phyloP scores from a whole-genome alignment of 768 basidiomycete genomes.

The Tubosaeta sp. region DNA sequence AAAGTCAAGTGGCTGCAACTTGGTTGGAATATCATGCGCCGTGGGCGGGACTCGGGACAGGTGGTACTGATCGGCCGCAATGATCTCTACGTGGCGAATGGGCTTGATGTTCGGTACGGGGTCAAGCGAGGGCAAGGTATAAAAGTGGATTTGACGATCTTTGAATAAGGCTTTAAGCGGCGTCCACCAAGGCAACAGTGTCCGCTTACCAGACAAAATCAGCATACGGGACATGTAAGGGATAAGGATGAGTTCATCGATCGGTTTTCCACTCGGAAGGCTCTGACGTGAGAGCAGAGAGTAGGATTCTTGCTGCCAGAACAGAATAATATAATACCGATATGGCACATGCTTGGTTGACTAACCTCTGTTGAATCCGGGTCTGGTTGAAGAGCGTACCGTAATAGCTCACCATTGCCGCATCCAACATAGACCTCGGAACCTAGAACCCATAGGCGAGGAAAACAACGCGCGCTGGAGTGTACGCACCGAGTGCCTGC shows the following conservation, averaged over 20 bases:
- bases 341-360: background rate
- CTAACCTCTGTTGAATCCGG: slow-evolving; percentile 43
- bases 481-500: slow-evolving; percentile 51
- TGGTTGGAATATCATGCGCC: slow-evolving; percentile 34
- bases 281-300: slow-evolving; percentile 63
- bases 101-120: slow-evolving; percentile 66
- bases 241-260: slow-evolving; percentile 78
- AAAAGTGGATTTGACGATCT: slow-evolving; percentile 72
- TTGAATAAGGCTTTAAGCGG: slow-evolving; percentile 3
- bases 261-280: slow-evolving; percentile 61
- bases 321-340: background rate
- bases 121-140: slow-evolving; percentile 77
- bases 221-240: slow-evolving; percentile 72
- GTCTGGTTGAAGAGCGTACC: slow-evolving; percentile 68
- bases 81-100: slow-evolving; percentile 72
- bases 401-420: slow-evolving; percentile 77
- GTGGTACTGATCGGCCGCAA: slow-evolving; percentile 80
- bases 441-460: slow-evolving; percentile 38
- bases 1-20: slow-evolving; percentile 58
- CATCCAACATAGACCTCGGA: slow-evolving; percentile 87
- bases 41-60: slow-evolving; percentile 46
- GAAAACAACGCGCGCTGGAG: background rate
- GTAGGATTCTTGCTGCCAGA: slow-evolving; percentile 54
- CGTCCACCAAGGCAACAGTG: background rate
- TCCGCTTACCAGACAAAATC: slow-evolving; percentile 64